A percentile compares a stretch with the other conserved stretches of the same genome.
Evolutionary conservation across 2,329 filamentous ascomycete species (phyloP).

Genomic region (Trichophyton simii): DNA sequence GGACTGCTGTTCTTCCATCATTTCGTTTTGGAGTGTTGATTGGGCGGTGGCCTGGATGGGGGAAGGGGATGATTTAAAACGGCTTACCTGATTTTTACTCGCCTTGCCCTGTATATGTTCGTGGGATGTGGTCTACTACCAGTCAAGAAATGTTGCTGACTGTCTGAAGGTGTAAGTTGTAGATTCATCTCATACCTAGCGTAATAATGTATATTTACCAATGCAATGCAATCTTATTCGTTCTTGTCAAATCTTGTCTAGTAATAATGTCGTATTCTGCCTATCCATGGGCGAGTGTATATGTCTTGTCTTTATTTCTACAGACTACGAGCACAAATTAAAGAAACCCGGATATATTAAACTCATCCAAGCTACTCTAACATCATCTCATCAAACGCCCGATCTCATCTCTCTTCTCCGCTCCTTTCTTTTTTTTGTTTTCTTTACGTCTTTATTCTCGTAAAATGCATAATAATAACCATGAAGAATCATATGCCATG

Average conservation of each 20-base stretch:
- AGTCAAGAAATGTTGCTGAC: not conserved
- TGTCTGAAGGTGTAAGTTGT: not conserved
- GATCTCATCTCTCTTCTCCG: not conserved
- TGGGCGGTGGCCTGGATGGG: conserved; percentile 22
- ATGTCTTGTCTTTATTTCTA: no score
- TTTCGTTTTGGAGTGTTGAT: conserved; percentile 28
- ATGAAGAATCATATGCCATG: not conserved
- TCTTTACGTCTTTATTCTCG: not conserved
- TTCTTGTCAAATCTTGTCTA: no score
- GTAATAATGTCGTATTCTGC: no score
- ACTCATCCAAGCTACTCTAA: not conserved
- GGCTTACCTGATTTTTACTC: conserved; percentile 27
- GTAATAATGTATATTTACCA: no score
- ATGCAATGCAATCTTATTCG: no score
- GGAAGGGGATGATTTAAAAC: conserved; percentile 33
- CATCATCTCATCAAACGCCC: not conserved
- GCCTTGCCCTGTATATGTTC: not conserved
- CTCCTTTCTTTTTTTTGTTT: not conserved
- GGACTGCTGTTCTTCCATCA: conserved; percentile 11
- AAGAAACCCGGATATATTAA: not conserved
- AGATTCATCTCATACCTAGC: no score
- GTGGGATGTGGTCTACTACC: not conserved
- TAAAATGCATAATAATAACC: not conserved
- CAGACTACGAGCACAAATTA: not conserved
- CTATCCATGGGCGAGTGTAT: no score